Evolutionary conservation across 768 basidiomycete species (phyloP), one percentile per base, ranked within the genome.

Genomic region (Kwoniella europaea): DNA sequence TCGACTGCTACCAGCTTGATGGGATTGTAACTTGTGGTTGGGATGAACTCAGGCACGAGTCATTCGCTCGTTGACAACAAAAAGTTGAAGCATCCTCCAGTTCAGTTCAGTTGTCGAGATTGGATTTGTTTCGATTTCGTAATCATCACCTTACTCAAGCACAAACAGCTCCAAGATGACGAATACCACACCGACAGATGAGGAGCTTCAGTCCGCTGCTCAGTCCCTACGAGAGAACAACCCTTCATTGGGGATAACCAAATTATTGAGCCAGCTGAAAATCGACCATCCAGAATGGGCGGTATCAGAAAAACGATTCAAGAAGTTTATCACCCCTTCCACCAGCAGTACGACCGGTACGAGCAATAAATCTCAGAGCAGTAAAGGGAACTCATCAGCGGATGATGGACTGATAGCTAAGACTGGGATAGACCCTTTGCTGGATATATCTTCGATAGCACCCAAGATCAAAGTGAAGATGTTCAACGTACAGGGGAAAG

Each of bases 291-390:
- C 91, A 2, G 85, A 87, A 24, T 94, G 92, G 92, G 82, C 87
- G 0, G 91, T 94, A 73, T 92, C 91, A 80, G 93, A 94, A 82
- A 94, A 93, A 78, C 88, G 93, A 24, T 87, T 90, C 4, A 85
- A 89, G 58, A 93, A 91, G 82, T 68, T 55, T 27, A 18, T 63
- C 5, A 29, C 61, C 24, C 22, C 54, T 12, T 90, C 91, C 72
- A 84, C 79, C 20, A 54, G 67, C 29, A 35, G 64, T 65, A 10
- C 22, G n/a, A 71, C 73, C 68, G 74, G 80, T 55, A 56, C 59
- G 41, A 44, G 50, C n/a, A 58, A 46, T 22, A 65, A 43, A 22
- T 15, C 42, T 24, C 64, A n/a, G 18, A 18, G 54, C 24, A 42
- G 58, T 18, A 46, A 56, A 44, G 4, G 68, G 35, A 35, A 35